Base-by-base conservation (phyloP, 202 grass and related monocot species). In the Carex sylvatica region DNA sequence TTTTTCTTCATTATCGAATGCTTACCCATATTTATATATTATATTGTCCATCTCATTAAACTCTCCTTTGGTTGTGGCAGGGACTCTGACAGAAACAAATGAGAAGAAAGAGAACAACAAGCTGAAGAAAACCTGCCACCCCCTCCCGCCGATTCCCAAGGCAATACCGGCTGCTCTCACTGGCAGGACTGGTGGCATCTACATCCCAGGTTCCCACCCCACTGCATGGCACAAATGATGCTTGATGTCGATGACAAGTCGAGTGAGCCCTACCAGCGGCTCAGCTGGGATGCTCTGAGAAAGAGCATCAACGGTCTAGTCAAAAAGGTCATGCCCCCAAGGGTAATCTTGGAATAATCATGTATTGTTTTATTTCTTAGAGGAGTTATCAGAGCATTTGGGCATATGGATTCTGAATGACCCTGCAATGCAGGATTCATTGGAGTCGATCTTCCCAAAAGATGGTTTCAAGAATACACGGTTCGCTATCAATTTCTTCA, bases 231-330 rank as follows among this genome's bases (percentile, higher is more conserved):
- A 0, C 92, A 99, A 72, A 96, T 99, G 92, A 81, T 98, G 92
- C 91, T 91, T 16, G 95, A 98, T 16, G 83, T 98, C 19, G 82
- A 98, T 74, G 95, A 98, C 78, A 98, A 98, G 42, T 85, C 91
- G 1, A 91, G 92, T 62, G 84, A 90, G 0, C 84, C 94, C 55
- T 98, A 95, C 54, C 95, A 98, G 84, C 62, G 95, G 5, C 84
- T 98, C 46, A 98, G 84, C 9, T 98, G 95, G 95, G 95, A 98
- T 63, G 95, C 95, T 72, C 87, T 98, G 8, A 91, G 90, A 65
- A 98, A 98, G 88, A 91, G 92, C 9, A 98, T 98, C 66, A 98
- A 98, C 13, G 95, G 95, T 16, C 80, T 98, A 12, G 92, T 98
- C 5, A 97, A 94, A 31, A 97, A 97, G 79, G 92, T 97, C 42